A percentile compares a stretch with the other conserved stretches of the same genome.
Evolutionary conservation across 2,329 filamentous ascomycete genomes (phyloP).

Genomic region (Epichloe coenophiala): DNA sequence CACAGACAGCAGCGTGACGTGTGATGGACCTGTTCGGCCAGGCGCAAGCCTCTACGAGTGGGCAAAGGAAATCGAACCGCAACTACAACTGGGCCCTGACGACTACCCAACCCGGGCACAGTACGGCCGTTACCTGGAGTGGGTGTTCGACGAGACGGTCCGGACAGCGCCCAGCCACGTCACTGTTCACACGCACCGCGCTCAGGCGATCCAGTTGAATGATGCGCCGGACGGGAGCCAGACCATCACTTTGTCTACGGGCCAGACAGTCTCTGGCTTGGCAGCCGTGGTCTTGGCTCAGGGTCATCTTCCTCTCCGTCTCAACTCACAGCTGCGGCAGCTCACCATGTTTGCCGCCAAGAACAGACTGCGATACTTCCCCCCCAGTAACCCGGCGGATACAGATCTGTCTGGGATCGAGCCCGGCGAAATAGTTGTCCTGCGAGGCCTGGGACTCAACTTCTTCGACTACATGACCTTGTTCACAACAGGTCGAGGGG

Average conservation of each 20-base stretch:
- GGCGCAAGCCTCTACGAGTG: slow-evolving; percentile 5
- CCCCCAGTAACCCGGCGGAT: slow-evolving; percentile 3
- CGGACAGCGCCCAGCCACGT: slow-evolving; percentile 1
- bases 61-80: neutral
- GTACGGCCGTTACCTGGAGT: slow-evolving; percentile 4
- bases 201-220: neutral
- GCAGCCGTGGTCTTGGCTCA: slow-evolving; percentile 2
- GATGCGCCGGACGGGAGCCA: slow-evolving; percentile 1
- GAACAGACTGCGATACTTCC: neutral
- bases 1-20: slow-evolving; percentile 3
- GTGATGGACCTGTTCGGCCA: slow-evolving; percentile 2
- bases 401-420: neutral
- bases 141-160: slow-evolving; percentile 2
- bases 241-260: slow-evolving; percentile 1
- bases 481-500: slow-evolving; percentile 1
- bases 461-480: slow-evolving; percentile 5
- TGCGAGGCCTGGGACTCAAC: slow-evolving; percentile 3
- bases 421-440: neutral
- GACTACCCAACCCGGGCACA: slow-evolving; percentile 4
- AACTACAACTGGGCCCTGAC: slow-evolving; percentile 2
- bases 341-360: neutral
- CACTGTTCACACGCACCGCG: neutral
- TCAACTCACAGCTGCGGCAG: neutral
- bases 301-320: slow-evolving; percentile 2
- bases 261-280: neutral